These are phyloP conservation scores for Dipodascus albidus DNA, from an alignment of 805 yeast genomes.

Conservation along the genomic window DNA sequence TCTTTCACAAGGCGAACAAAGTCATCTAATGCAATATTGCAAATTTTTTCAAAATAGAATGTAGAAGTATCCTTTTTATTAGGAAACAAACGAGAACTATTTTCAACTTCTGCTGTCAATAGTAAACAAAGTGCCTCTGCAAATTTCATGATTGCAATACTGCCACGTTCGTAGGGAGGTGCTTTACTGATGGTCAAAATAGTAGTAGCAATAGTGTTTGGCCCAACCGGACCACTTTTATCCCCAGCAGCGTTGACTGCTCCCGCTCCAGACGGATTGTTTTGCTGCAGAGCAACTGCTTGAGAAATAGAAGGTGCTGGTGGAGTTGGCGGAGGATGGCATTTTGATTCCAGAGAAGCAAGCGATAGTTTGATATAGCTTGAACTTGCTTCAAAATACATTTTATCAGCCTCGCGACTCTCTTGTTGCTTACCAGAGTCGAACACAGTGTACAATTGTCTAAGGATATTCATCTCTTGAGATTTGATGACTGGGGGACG, in stretches of 20 bases:
- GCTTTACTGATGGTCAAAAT: constrained; percentile 15
- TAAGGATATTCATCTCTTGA: constrained; percentile 25
- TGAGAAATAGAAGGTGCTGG: constrained; percentile 10
- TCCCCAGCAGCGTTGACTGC: constrained; percentile 5
- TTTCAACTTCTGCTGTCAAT: constrained; percentile 38
- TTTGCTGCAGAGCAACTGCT: constrained; percentile 7
- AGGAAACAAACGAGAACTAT: constrained; percentile 33
- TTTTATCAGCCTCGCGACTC: neutral
- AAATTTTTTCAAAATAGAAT: constrained; percentile 24
- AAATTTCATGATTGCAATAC: constrained; percentile 45
- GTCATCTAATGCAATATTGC: constrained; percentile 28
- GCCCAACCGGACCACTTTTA: neutral
- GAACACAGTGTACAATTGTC: constrained; percentile 37
- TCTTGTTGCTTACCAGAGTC: constrained; percentile 10
- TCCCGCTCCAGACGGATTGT: constrained; percentile 5
- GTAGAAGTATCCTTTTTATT: constrained; percentile 24
- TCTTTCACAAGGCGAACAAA: constrained; percentile 29
- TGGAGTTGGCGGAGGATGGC: constrained; percentile 5
- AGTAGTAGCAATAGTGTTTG: constrained; percentile 3
- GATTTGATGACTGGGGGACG: constrained; percentile 4
- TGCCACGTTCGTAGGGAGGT: constrained; percentile 51
- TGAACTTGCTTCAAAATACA: constrained; percentile 9
- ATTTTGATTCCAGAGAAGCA: constrained; percentile 8
- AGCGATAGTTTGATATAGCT: constrained; percentile 13
- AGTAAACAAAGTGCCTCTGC: constrained; percentile 40